Evolutionary conservation across 345 rosid genomes (phyloP).

Genomic region (Erysimum cheiranthoides): DNA sequence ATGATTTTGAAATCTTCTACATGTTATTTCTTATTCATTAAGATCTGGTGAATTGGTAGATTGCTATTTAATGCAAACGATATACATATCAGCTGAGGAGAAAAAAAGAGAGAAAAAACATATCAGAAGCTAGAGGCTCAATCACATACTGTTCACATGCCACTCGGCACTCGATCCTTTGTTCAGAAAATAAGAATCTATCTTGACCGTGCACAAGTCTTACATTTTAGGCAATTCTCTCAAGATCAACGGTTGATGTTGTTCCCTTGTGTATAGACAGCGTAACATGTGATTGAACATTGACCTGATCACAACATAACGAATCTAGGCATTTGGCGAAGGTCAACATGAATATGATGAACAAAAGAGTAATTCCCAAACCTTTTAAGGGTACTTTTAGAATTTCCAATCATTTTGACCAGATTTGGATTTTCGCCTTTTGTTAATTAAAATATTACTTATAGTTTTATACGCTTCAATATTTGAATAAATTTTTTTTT

Average conservation of each 20-base stretch:
- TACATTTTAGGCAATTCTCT: neutral
- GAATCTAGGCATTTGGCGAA: neutral
- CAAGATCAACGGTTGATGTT: neutral
- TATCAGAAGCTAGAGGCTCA: neutral
- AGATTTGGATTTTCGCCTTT: conserved; percentile 13
- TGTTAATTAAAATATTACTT: neutral
- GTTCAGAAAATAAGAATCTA: neutral
- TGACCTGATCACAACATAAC: neutral
- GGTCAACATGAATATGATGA: neutral
- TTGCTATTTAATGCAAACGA: neutral
- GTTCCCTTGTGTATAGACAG: neutral
- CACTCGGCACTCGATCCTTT: neutral
- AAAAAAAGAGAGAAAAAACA: too few species aligned
- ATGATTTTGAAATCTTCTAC: neutral
- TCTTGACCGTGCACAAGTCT: conserved; percentile 18
- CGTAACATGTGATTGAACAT: neutral
- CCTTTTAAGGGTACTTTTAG: conserved; percentile 1
- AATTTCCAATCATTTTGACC: conserved; percentile 24
- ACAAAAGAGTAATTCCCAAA: conserved; percentile 2
- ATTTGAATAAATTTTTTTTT: neutral
- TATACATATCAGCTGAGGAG: too few species aligned
- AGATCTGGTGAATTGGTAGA: conserved; percentile 1
- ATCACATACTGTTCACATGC: conserved; percentile 17
- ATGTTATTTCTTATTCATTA: conserved; percentile 11
- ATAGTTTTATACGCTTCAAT: neutral